Evolutionary conservation across 2,329 filamentous ascomycete genomes (phyloP).

Genomic region (Ophiostoma triangulosporum): DNA sequence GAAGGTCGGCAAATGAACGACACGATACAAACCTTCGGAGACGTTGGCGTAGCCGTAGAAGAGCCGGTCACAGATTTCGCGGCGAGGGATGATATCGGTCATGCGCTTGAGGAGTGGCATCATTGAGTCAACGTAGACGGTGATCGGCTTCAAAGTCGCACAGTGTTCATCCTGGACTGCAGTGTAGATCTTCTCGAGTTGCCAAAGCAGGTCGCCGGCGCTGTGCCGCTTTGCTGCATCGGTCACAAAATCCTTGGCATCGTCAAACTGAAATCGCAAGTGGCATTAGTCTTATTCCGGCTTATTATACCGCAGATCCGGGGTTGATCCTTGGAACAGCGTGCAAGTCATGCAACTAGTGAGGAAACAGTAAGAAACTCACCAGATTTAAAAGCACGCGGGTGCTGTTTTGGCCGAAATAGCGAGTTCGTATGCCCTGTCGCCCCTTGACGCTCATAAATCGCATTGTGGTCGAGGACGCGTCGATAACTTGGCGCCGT

Average conservation of each 20-base stretch:
- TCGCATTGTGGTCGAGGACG: constrained; percentile 29
- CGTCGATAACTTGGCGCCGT: constrained; percentile 7
- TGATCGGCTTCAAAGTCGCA: constrained; percentile 35
- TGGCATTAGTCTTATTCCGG: background rate
- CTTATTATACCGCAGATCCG: background rate
- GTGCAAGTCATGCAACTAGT: too few relatives aligned
- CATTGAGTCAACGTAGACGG: constrained; percentile 45
- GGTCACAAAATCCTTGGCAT: constrained; percentile 37
- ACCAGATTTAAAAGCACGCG: constrained; percentile 41
- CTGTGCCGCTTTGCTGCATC: constrained; percentile 27
- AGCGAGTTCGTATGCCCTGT: constrained; percentile 31
- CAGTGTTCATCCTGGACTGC: constrained; percentile 33
- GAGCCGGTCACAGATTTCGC: constrained; percentile 36
- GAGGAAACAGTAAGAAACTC: constrained; percentile 14
- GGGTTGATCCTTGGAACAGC: background rate
- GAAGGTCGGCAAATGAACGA: constrained; percentile 39
- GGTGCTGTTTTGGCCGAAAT: constrained; percentile 39
- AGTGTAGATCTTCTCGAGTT: constrained; percentile 34
- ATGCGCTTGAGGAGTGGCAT: constrained; percentile 44
- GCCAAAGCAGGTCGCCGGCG: constrained; percentile 29
- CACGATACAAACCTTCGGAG: constrained; percentile 39
- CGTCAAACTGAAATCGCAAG: constrained; percentile 30
- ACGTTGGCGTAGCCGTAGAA: constrained; percentile 35
- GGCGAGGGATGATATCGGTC: constrained; percentile 39
- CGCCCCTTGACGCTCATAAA: constrained; percentile 37